phyloP scores from a whole-genome alignment of 2,329 filamentous ascomycete genomes.

The Colletotrichum siamense region DNA sequence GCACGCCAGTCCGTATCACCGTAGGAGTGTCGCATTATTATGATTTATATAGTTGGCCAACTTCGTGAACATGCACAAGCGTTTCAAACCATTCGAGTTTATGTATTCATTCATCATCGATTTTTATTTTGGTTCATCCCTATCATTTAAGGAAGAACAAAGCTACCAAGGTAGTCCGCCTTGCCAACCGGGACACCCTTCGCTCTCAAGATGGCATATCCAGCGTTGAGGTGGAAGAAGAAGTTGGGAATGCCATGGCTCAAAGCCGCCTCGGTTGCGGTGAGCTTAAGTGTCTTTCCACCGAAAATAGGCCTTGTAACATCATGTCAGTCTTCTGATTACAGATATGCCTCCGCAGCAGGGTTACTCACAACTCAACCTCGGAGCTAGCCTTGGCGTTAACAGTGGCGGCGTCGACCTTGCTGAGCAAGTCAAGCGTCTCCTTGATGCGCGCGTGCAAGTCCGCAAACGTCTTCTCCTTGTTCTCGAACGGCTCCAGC shows the following conservation, averaged over 20 bases:
- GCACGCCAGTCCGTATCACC: no score
- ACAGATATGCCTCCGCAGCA: accelerated
- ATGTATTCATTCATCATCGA: not conserved
- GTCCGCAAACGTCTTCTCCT: constrained; percentile 37
- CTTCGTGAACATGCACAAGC: not conserved
- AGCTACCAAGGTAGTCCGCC: constrained; percentile 51
- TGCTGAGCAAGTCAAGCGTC: constrained; percentile 33
- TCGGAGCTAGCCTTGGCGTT: constrained; percentile 27
- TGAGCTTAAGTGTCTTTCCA: constrained; percentile 17
- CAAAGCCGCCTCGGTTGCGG: constrained; percentile 43
- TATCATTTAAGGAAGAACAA: not conserved
- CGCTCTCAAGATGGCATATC: constrained; percentile 61
- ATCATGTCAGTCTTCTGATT: not conserved
- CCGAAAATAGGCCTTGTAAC: constrained; percentile 1
- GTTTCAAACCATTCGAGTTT: not conserved
- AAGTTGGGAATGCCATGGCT: constrained; percentile 60
- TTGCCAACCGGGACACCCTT: constrained; percentile 66
- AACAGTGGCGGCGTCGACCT: constrained; percentile 28
- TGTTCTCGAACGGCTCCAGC: constrained; percentile 27
- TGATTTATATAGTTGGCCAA: accelerated
- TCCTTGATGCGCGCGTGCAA: constrained; percentile 31
- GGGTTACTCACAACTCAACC: constrained; percentile 29
- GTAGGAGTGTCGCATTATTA: not conserved
- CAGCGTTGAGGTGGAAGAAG: constrained; percentile 63
- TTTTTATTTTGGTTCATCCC: accelerated